Conservation (phyloP, 306 rosid genomes). For the Casuarina equisetifolia region DNA sequence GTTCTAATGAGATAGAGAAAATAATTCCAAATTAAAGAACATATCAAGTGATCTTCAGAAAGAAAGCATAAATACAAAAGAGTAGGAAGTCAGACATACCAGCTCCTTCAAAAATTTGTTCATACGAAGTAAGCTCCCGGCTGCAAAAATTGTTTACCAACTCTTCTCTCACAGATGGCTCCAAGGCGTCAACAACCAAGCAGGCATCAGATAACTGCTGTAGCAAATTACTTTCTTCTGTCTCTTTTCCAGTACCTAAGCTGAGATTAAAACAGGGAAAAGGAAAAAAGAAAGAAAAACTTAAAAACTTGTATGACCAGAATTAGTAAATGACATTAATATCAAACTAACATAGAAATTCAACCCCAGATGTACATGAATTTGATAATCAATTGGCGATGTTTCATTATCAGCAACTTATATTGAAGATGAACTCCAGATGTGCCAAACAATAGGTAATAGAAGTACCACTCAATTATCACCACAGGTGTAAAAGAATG, state of each 20-base stretch:
- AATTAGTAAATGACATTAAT: neutral
- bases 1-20: conserved; percentile 47
- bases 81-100: conserved; percentile 51
- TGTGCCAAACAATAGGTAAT: neutral
- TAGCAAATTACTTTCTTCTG: conserved; percentile 85
- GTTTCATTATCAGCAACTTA: neutral
- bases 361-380: neutral
- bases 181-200: conserved; percentile 95
- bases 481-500: neutral
- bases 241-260: conserved; percentile 99
- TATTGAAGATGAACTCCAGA: neutral
- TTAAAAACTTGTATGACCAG: neutral
- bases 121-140: conserved; percentile 94
- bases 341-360: neutral
- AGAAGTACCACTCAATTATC: no score
- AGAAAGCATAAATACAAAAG: conserved; percentile 24
- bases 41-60: conserved; percentile 16
- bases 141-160: conserved; percentile 92
- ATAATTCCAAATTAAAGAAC: conserved; percentile 24
- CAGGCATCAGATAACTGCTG: conserved; percentile 97
- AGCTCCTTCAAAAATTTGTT: conserved; percentile 99
- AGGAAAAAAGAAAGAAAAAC: conserved; percentile 22
- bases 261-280: conserved; percentile 59
- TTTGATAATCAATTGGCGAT: neutral
- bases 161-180: conserved; percentile 98